These are phyloP conservation scores for Magnaporthiopsis poae DNA, from an alignment of 2,329 filamentous ascomycete species.

Conservation along the genomic window DNA sequence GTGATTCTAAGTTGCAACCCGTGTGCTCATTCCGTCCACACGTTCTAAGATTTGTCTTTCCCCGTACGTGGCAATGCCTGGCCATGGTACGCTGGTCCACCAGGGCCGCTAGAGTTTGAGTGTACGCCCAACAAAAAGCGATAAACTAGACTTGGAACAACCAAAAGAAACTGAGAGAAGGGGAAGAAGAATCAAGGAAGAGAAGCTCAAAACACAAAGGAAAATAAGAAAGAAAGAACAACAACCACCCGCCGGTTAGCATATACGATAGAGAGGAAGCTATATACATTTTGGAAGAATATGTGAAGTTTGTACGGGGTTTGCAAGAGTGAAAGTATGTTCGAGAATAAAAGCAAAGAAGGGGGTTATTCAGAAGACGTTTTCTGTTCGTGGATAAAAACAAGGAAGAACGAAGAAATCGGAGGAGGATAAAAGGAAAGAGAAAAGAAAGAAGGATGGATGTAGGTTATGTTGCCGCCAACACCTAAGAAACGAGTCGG, in stretches of 20 bases:
- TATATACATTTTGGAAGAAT: background rate
- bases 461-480: background rate
- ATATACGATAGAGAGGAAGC: background rate
- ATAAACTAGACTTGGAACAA: no score
- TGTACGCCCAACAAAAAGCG: no score
- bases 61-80: background rate
- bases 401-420: background rate
- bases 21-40: background rate
- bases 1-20: background rate
- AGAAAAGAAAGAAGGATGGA: background rate
- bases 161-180: background rate
- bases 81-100: background rate
- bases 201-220: constrained; percentile 1
- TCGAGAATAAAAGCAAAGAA: background rate
- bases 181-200: background rate
- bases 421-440: background rate
- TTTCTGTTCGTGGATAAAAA: background rate
- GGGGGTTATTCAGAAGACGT: background rate
- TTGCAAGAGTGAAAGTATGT: background rate
- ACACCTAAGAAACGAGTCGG: background rate
- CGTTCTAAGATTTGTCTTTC: background rate
- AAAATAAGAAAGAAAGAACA: constrained; percentile 1
- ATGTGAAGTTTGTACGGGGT: background rate
- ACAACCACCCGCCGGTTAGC: background rate
- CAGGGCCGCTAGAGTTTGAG: background rate